These are phyloP conservation scores for Phytophthora palmivora DNA, from an alignment of 352 stramenopile genomes.

Conservation along the genomic window DNA sequence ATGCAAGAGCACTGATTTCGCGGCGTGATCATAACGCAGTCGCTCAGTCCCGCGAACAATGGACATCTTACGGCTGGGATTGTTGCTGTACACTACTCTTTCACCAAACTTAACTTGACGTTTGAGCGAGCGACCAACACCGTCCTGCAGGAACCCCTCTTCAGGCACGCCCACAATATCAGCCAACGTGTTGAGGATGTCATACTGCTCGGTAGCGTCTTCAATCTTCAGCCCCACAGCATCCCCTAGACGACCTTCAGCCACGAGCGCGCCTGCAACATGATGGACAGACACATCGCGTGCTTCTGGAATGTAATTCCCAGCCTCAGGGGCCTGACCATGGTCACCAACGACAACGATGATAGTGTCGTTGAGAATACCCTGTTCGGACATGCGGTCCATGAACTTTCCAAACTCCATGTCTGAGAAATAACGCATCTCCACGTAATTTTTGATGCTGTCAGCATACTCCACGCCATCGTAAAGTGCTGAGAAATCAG, in stretches of 20 bases:
- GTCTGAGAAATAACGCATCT: constrained; percentile 69
- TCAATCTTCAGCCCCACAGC: constrained; percentile 48
- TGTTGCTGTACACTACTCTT: constrained; percentile 57
- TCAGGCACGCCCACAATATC: constrained; percentile 64
- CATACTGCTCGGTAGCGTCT: constrained; percentile 56
- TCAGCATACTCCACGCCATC: constrained; percentile 35
- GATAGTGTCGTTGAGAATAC: constrained; percentile 64
- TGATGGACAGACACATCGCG: no score
- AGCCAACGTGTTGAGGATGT: constrained; percentile 68
- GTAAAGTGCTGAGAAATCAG: constrained; percentile 62
- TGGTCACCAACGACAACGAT: constrained; percentile 65
- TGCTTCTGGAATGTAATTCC: constrained; percentile 42
- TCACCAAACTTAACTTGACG: constrained; percentile 32
- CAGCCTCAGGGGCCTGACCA: constrained; percentile 51
- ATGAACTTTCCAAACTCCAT: constrained; percentile 62
- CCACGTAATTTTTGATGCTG: constrained; percentile 49
- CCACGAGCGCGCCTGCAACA: constrained; percentile 53
- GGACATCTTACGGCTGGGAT: constrained; percentile 55
- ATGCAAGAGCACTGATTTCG: constrained; percentile 22
- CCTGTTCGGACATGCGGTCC: constrained; percentile 46
- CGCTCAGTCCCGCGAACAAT: constrained; percentile 51
- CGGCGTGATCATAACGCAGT: constrained; percentile 45
- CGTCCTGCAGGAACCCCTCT: constrained; percentile 59
- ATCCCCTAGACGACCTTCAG: constrained; percentile 52
- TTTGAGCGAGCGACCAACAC: constrained; percentile 65